Evolutionary conservation across 805 yeast genomes (phyloP), one percentile per base, ranked within the genome.

Genomic region (Kazachstania bromeliacearum): DNA sequence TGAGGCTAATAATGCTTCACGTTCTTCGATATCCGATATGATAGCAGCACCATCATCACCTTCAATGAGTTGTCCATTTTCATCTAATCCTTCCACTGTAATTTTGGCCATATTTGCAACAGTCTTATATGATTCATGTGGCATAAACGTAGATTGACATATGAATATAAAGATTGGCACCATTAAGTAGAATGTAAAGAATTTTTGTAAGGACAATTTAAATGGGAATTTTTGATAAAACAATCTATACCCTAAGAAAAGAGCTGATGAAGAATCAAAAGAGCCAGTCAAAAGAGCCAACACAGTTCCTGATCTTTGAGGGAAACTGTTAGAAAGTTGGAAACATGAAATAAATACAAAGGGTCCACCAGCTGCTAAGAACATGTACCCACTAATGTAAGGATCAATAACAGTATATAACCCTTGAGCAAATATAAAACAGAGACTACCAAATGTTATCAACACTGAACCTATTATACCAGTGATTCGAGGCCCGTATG

Each of bases 261-360:
- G 69, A 0, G 95, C 96, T n/a, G 94, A 77, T 2, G 95, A 83
- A 0, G 95, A 71, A 58, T 89, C 96, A 53, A 88, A 87, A 0
- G 95, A 87, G n/a, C 96, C 96, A 0, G 96, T 85, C 34, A 88
- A 62, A 13, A 85, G 59, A 0, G 96, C 95, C 45, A 87, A 62
- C 15, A 87, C 68, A 31, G 83, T 69, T 0, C 96, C 96, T 4
- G 94, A 80, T 48, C 73, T 75, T 28, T 73, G 71, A 2, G 95
- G 95, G 60, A 87, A 84, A 19, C 83, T 72, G 55, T 87, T 88
- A 5, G 96, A 83, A 55, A 88, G 66, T 52, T 88, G 96, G 69
- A 88, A 87, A 42, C 85, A 76, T 13, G 94, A 79, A 39, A 89
- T 87, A 55, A 84, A 88, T 15, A 82, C 88, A 62, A 88, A 87